phyloP scores from a whole-genome alignment of 495 filamentous ascomycete species.

The Trichoderma parareesei region DNA sequence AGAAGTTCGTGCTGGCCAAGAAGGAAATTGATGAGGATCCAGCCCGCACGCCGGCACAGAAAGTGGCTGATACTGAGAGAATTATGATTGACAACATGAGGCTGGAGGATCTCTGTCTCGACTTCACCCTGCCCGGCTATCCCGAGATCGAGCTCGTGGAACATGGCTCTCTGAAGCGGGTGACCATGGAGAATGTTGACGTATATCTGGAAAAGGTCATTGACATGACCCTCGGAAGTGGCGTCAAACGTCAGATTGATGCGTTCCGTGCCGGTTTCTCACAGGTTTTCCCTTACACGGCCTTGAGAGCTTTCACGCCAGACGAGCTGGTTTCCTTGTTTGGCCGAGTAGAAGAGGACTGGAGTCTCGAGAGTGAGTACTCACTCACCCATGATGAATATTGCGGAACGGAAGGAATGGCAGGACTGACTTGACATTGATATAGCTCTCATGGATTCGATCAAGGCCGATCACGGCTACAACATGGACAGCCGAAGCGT shows the following conservation, averaged over 20 bases:
- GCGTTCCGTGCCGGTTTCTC: constrained; percentile 90
- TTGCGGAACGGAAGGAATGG: background rate
- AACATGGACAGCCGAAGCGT: constrained; percentile 99
- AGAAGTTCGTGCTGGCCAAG: constrained; percentile 78
- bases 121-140: constrained; percentile 94
- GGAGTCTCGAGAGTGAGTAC: constrained; percentile 88
- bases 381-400: background rate
- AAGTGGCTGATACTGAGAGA: constrained; percentile 55
- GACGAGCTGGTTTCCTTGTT: constrained; percentile 96
- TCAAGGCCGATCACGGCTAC: constrained; percentile 99
- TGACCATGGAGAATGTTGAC: constrained; percentile 86
- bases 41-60: constrained; percentile 55
- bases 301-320: constrained; percentile 89
- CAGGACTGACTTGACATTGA: constrained; percentile 15
- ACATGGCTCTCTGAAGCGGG: constrained; percentile 59
- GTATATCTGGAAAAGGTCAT: constrained; percentile 83
- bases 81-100: constrained; percentile 63
- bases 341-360: constrained; percentile 90
- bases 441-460: constrained; percentile 87
- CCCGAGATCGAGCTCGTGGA: constrained; percentile 76
- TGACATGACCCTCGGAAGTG: constrained; percentile 80
- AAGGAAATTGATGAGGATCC: constrained; percentile 67
- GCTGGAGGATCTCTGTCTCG: constrained; percentile 82
- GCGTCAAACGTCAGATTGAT: constrained; percentile 82
- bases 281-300: constrained; percentile 90